Evolutionary conservation across 2,329 filamentous ascomycete species (phyloP), one percentile per base, ranked within the genome.

Genomic region (Epichloe sibirici): DNA sequence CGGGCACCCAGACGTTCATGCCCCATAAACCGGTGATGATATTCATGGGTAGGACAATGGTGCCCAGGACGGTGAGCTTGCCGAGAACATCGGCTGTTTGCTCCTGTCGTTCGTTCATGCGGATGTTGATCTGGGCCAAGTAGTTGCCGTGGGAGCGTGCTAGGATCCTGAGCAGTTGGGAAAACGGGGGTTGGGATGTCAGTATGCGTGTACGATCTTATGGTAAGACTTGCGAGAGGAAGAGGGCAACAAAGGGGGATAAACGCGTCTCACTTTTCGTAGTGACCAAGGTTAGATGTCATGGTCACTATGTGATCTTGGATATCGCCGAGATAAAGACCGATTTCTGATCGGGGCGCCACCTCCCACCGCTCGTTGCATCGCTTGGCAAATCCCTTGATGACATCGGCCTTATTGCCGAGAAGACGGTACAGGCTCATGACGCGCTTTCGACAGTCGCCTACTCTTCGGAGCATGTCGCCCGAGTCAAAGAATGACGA

Each of bases 221-320:
- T n/a, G 12, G 37, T 7, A n/a, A 39, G 12, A 5, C 37, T 39
- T n/a, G 13, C 37, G 13, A n/a, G 15, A 11, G 17, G 0, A 21
- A 23, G 35, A 3, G 8, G 11, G 7, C 13, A 47, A 15, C 12
- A 21, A 13, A 35, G 21, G 34, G 3, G 12, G 35, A 21, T 21
- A 8, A 25, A 48, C 12, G 15, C 35, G 17, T 74, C 83, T 63
- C 74, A 93, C 88, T 90, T 95, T 70, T 98, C 93, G 63, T 97
- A 97, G 66, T 98, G 93, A 58, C 84, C 86, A 64, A 98, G 71
- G 65, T 97, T 98, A 49, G 86, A 88, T 39, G 91, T 97, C 93
- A 98, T 98, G 57, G 93, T 98, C 61, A 98, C 84, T 61, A 98
- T 97, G 66, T 98, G 93, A 72, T 98, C 93, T 68, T 98, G 93